Evolutionary conservation across 2,329 filamentous ascomycete genomes (phyloP), one percentile per base, ranked within the genome.

Genomic region (Exophiala spinifera): DNA sequence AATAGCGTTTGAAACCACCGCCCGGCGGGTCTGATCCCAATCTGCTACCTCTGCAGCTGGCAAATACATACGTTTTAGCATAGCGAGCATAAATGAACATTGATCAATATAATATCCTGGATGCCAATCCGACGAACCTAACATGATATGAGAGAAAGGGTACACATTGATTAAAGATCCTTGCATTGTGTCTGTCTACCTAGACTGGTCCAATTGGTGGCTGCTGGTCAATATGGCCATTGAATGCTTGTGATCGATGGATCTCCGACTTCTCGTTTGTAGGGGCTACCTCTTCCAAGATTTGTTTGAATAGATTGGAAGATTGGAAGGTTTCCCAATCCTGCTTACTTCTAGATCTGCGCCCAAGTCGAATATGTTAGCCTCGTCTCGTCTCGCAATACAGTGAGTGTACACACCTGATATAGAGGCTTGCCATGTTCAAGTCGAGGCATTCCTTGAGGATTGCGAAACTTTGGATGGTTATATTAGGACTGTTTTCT

Each of bases 171-270:
- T n/a, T n/a, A n/a, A n/a, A n/a, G n/a, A n/a, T n/a, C n/a, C n/a
- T n/a, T n/a, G n/a, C n/a, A n/a, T n/a, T n/a, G n/a, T n/a, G n/a
- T n/a, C n/a, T n/a, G n/a, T n/a, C 13, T 28, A 25, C 5, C 17
- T 31, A 49, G 1, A 49, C 47, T 40, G 47, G 34, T 21, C 51
- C 46, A 28, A 49, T 45, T 15, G 46, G 28, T 2, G 51, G 19
- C 4, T 11, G 11, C 19, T 55, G 51, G 31, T 55, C 46, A 46
- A 55, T 55, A 39, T 55, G 51, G 15, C 51, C 51, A 14, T 44
- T 55, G 46, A 55, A 55, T 19, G 51, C 51, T 31, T 55, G 51
- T 2, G 51, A 55, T n/a, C 46, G 36, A 15, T 55, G 51, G 11
- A 44, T 55, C 20, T 49, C 46, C 14, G 10, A 14, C 37, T 55